Percentiles rank a stretch among this genome's conserved stretches.
These are phyloP conservation scores for Geosmithia morbida DNA, from an alignment of 2,329 filamentous ascomycete genomes.

Conservation along the genomic window DNA sequence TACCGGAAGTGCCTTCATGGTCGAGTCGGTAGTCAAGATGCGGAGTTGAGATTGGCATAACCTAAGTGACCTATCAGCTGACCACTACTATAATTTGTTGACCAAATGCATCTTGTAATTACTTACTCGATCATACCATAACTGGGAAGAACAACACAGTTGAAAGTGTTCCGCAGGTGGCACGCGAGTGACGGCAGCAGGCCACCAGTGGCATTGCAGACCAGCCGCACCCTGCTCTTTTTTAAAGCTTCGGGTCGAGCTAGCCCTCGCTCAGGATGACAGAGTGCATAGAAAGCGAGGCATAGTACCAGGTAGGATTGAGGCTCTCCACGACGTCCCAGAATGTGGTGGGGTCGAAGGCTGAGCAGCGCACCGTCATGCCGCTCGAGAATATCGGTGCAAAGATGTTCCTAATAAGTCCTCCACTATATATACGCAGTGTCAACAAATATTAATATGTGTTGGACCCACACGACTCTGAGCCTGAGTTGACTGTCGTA, in stretches of 20 bases:
- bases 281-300: conserved; percentile 41
- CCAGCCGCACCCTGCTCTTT: conserved; percentile 31
- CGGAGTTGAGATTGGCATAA: conserved; percentile 43
- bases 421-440: conserved; percentile 20
- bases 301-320: conserved; percentile 41
- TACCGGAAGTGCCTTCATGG: conserved; percentile 35
- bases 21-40: conserved; percentile 36
- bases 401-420: conserved; percentile 38
- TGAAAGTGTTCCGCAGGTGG: conserved; percentile 33
- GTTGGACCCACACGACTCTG: not conserved
- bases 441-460: not conserved
- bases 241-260: conserved; percentile 22
- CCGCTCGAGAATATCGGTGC: conserved; percentile 38
- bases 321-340: conserved; percentile 36
- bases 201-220: conserved; percentile 40
- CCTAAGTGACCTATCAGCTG: conserved; percentile 6
- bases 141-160: conserved; percentile 35
- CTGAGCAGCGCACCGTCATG: conserved; percentile 36
- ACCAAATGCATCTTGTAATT: not conserved
- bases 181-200: conserved; percentile 34
- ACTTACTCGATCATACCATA: conserved; percentile 42
- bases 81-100: not conserved
- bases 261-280: conserved; percentile 32
- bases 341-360: conserved; percentile 39
- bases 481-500: no score